Percentiles rank a stretch among this genome's conserved stretches.
Evolutionary conservation across 129 eudicot species (phyloP).

Genomic region (Saposhnikovia divaricata): DNA sequence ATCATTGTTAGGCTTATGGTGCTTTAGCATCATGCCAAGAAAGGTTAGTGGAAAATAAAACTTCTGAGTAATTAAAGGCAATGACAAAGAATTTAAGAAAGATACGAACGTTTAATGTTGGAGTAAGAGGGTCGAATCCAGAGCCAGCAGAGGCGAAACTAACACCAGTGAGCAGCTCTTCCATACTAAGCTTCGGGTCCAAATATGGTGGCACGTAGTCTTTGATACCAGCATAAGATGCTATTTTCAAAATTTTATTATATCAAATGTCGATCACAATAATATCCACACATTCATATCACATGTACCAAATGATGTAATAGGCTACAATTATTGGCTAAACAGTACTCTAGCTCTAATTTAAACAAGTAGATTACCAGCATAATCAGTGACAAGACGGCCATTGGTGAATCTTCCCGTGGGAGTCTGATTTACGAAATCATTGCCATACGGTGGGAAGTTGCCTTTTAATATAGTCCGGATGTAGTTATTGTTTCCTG

Average conservation of each 20-base stretch:
- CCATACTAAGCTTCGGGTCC: constrained; percentile 60
- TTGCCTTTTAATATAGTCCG: constrained; percentile 31
- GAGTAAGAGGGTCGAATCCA: constrained; percentile 65
- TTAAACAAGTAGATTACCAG: constrained; percentile 19
- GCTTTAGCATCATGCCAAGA: no score
- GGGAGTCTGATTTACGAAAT: constrained; percentile 42
- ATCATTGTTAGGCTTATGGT: no score
- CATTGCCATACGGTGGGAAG: constrained; percentile 71
- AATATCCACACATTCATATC: neutral
- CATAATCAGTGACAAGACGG: constrained; percentile 44
- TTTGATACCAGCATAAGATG: constrained; percentile 47
- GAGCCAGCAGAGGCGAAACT: constrained; percentile 75
- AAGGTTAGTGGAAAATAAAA: neutral
- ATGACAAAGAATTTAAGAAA: neutral
- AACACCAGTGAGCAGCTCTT: constrained; percentile 68
- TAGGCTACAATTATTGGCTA: neutral
- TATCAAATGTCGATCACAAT: neutral
- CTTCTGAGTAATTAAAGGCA: neutral
- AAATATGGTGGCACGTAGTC: constrained; percentile 59
- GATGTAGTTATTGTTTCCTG: constrained; percentile 67
- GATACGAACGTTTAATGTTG: constrained; percentile 34
- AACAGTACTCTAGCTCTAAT: neutral
- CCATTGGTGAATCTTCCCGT: constrained; percentile 81
- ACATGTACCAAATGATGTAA: neutral
- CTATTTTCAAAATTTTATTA: constrained; percentile 21